Evolutionary conservation across 164 flowering plant species (phyloP).

Genomic region (Tetrastigma voinierianum): DNA sequence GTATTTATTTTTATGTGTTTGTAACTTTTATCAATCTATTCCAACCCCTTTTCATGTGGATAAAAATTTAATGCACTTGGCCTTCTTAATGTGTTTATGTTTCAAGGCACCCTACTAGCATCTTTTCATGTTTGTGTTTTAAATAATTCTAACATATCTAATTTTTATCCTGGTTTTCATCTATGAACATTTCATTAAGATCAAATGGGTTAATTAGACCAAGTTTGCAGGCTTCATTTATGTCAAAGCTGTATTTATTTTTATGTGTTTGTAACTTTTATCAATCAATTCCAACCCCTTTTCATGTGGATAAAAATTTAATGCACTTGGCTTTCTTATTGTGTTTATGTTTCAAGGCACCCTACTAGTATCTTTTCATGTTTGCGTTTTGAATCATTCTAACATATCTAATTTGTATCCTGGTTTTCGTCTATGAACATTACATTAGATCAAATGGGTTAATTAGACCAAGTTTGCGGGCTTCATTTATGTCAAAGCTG

Average conservation of each 20-base stretch:
- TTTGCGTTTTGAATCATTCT: neutral
- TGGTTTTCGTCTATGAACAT: too few species aligned
- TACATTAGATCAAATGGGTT: too few species aligned
- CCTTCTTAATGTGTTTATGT: neutral
- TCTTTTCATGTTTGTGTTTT: neutral
- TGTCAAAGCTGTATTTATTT: too few species aligned
- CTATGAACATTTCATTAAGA: too few species aligned
- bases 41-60: constrained; percentile 18
- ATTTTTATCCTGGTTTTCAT: neutral
- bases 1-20: too few species aligned
- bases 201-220: too few species aligned
- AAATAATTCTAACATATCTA: neutral
- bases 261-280: too few species aligned
- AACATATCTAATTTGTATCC: neutral
- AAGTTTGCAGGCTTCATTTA: too few species aligned
- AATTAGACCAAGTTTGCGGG: too few species aligned
- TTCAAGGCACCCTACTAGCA: neutral
- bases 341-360: neutral
- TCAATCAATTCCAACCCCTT: too few species aligned
- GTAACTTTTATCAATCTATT: too few species aligned
- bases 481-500: too few species aligned
- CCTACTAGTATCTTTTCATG: neutral
- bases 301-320: constrained; percentile 57
- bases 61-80: constrained; percentile 51
- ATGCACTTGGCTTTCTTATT: neutral